A percentile compares a stretch with the other conserved stretches of the same genome.
phyloP scores from a whole-genome alignment of 768 basidiomycete genomes.

The Naganishia randhawae region DNA sequence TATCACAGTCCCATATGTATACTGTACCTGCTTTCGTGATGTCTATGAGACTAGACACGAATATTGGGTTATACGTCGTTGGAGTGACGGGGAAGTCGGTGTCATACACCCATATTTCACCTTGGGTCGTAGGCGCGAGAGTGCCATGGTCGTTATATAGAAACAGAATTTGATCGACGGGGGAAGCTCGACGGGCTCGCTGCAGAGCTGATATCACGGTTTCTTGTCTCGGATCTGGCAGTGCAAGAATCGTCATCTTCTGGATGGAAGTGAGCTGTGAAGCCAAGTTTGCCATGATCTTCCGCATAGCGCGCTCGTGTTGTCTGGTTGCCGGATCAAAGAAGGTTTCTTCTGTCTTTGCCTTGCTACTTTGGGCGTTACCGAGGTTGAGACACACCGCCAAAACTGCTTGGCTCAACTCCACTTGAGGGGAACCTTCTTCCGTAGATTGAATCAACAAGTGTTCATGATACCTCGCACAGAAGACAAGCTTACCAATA shows the following conservation, averaged over 20 bases:
- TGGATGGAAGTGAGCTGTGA: constrained; percentile 17
- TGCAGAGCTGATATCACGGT: constrained; percentile 10
- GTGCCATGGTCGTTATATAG: constrained; percentile 33
- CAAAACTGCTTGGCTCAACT: constrained; percentile 28
- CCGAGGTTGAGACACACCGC: constrained; percentile 30
- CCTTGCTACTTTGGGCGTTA: constrained; percentile 8
- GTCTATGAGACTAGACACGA: constrained; percentile 28
- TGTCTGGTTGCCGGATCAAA: constrained; percentile 29
- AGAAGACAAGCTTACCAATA: neutral
- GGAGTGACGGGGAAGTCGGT: constrained; percentile 29
- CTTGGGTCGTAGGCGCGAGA: constrained; percentile 29
- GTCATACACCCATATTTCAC: constrained; percentile 31
- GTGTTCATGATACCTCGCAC: neutral
- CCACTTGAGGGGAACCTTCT: neutral
- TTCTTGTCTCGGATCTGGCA: constrained; percentile 30
- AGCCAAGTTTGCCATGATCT: constrained; percentile 29
- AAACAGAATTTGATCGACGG: constrained; percentile 26
- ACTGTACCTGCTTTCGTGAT: constrained; percentile 23
- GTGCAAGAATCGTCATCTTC: constrained; percentile 22
- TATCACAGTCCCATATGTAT: constrained; percentile 32
- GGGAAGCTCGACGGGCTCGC: constrained; percentile 17
- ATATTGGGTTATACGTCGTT: constrained; percentile 32
- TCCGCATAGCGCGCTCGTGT: constrained; percentile 30
- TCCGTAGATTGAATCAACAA: neutral
- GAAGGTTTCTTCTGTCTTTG: constrained; percentile 29